Conservation (phyloP, 352 stramenopile genomes). For the Nothophytophthora sp. region DNA sequence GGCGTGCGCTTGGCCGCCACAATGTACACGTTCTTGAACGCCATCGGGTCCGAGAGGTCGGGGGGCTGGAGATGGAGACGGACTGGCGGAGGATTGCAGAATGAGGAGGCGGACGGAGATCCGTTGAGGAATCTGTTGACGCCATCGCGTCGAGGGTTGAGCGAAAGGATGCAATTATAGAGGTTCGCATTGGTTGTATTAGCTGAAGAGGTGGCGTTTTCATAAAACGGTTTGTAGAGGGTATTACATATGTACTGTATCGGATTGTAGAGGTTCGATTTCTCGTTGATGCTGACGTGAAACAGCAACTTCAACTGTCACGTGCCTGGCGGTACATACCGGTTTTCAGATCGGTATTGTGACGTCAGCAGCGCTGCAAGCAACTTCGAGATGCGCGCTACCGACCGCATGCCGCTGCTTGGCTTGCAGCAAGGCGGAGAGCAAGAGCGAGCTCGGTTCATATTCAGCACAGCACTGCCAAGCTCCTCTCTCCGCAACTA, state of each 20-base stretch:
- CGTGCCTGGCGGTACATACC: not conserved
- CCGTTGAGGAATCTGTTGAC: too few species aligned
- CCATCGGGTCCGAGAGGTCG: slow-evolving; percentile 24
- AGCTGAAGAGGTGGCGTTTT: not conserved
- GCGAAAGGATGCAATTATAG: not conserved
- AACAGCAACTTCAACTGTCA: not conserved
- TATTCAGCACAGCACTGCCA: too few species aligned
- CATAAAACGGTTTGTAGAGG: not conserved
- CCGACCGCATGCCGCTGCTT: too few species aligned
- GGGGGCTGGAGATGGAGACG: not conserved
- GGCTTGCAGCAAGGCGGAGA: too few species aligned
- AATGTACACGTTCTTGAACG: slow-evolving; percentile 93
- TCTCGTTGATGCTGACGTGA: not conserved
- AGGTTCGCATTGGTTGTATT: not conserved
- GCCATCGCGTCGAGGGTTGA: too few species aligned
- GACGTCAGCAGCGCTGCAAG: too few species aligned
- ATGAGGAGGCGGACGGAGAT: too few species aligned
- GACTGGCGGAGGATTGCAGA: slow-evolving; percentile 14
- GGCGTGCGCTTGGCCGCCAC: slow-evolving; percentile 96
- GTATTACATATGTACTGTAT: not conserved
- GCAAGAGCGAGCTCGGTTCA: too few species aligned
- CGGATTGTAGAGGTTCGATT: not conserved
- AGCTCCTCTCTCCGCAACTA: too few species aligned
- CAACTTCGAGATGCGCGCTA: too few species aligned
- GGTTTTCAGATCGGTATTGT: not conserved